Evolutionary conservation across 257 asterid genomes (phyloP).

Genomic region (Solanum verrucosum): DNA sequence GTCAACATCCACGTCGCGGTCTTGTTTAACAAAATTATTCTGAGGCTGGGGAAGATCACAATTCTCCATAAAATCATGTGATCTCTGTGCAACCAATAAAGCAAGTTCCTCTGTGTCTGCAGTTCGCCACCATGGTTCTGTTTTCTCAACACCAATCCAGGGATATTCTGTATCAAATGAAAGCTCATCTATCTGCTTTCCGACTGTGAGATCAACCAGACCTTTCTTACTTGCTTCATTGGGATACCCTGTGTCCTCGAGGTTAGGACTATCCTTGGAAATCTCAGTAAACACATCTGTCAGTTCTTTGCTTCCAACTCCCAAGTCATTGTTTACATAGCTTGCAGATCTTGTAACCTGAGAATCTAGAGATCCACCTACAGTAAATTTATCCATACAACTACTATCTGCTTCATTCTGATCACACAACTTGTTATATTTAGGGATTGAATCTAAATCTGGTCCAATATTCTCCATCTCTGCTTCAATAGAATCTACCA

Average conservation of each 20-base stretch:
- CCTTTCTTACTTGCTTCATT: constrained; percentile 13
- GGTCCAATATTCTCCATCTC: constrained; percentile 18
- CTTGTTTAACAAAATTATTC: constrained; percentile 29
- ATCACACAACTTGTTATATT: neutral
- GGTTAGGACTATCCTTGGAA: constrained; percentile 5
- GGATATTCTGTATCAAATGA: constrained; percentile 31
- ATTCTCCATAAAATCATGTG: constrained; percentile 50
- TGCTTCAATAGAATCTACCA: constrained; percentile 12
- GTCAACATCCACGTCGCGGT: constrained; percentile 12
- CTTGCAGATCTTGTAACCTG: constrained; percentile 7
- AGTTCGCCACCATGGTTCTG: constrained; percentile 83
- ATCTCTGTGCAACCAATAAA: constrained; percentile 50
- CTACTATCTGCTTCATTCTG: constrained; percentile 14
- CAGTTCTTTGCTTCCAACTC: constrained; percentile 7
- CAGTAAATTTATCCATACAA: constrained; percentile 10
- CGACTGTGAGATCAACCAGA: constrained; percentile 17
- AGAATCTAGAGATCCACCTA: constrained; percentile 14
- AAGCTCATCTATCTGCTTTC: constrained; percentile 25
- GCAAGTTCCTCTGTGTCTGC: constrained; percentile 75
- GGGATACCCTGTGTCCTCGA: constrained; percentile 11
- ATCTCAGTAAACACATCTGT: constrained; percentile 1
- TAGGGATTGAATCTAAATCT: constrained; percentile 7
- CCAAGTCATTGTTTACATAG: constrained; percentile 14
- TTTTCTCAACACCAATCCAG: constrained; percentile 39
- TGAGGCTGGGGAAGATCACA: constrained; percentile 87